Evolutionary conservation across 768 basidiomycete species (phyloP), one percentile per base, ranked within the genome.

Genomic region (Peribolospora baueri): DNA sequence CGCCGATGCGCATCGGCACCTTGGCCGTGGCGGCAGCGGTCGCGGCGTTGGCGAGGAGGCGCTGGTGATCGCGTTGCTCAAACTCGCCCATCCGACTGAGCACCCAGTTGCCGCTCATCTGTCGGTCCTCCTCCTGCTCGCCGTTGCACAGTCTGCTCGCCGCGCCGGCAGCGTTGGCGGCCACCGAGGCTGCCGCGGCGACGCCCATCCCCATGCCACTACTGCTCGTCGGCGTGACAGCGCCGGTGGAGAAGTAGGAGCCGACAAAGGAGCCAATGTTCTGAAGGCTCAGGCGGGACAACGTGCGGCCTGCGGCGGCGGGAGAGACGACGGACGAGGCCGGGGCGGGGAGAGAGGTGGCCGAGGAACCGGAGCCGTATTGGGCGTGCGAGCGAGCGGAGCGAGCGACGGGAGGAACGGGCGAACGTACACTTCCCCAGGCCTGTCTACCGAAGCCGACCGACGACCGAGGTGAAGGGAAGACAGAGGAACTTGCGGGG

Each of bases 321-420:
- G 39, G 46, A 48, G 48, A 54, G 53, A 42, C 43, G 53, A 48
- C 53, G 53, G 43, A 48, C 53, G 53, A 48, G 48, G 39, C 53
- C 47, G 47, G 53, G 47, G 41, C 47, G 47, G 53, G 50, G 53
- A 42, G 53, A 48, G 43, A 46, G 47, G 41, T 48, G 48, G 47
- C 48, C 50, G 5, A 39, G 36, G 47, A 5, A 2, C 13, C 7
- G 46, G 53, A 25, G 11, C 47, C 8, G 25, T 8, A 14, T 6
- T 40, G 39, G 53, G 41, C 3, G 47, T 7, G 47, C 47, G 47
- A 11, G 47, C 7, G 14, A 6, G 47, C 40, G 48, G 7, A 54
- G 48, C 9, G 7, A 36, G 48, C 43, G 14, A 54, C 37, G 50
- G 47, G 50, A 37, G 47, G 8, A n/a, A 47, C n/a, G 53, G 25